Conservation (phyloP, 139 green algal genomes). For the Ulvella scutata region DNA sequence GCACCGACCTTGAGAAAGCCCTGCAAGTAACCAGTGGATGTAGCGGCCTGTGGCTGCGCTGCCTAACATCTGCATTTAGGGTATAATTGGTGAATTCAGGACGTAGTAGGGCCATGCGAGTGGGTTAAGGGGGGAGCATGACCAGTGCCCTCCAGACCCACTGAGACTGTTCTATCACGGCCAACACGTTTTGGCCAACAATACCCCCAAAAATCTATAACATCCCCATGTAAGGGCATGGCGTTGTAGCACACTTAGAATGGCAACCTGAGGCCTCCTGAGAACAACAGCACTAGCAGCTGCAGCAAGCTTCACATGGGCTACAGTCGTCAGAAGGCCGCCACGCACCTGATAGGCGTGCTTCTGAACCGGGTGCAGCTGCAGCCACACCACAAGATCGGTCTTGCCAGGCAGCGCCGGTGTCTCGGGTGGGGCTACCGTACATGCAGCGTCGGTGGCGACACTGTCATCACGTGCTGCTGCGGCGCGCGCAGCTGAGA, state of each 20-base stretch:
- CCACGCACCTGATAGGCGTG: conserved; percentile 45
- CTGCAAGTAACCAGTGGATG: conserved; percentile 25
- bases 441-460: not conserved
- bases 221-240: too few species aligned
- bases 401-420: conserved; percentile 51
- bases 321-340: too few species aligned
- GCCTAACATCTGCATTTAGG: too few species aligned
- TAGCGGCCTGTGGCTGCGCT: too few species aligned
- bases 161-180: too few species aligned
- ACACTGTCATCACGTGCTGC: not conserved
- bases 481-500: not conserved
- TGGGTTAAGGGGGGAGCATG: not conserved
- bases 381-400: conserved; percentile 91
- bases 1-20: conserved; percentile 19
- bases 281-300: too few species aligned
- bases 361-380: conserved; percentile 45
- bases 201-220: too few species aligned
- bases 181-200: too few species aligned
- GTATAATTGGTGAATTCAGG: conserved; percentile 67
- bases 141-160: too few species aligned
- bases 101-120: conserved; percentile 4
- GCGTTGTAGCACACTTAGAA: too few species aligned
- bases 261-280: too few species aligned
- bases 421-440: not conserved
- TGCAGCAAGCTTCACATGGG: too few species aligned